These are phyloP conservation scores for Pseudogymnoascus sp. DNA, from an alignment of 2,329 filamentous ascomycete genomes.

Conservation along the genomic window DNA sequence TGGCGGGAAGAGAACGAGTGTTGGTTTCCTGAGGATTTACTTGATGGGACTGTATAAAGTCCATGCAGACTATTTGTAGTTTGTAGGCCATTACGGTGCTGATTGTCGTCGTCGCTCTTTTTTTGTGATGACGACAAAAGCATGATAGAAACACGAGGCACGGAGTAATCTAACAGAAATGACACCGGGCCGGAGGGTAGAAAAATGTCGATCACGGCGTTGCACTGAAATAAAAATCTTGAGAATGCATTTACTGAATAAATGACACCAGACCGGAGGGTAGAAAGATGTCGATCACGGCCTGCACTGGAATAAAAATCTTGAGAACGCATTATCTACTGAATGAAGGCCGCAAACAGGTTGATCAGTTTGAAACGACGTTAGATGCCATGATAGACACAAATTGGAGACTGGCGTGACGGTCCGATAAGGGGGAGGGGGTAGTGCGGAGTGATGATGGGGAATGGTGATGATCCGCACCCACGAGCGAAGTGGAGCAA, in stretches of 20 bases:
- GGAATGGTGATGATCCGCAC: not conserved
- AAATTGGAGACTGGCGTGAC: not conserved
- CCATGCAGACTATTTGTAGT: not conserved
- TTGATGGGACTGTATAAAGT: not conserved
- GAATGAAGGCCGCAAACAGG: not conserved
- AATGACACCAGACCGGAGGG: not conserved
- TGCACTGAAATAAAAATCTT: not conserved
- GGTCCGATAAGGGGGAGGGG: not conserved
- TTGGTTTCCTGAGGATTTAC: not conserved
- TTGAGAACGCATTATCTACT: not conserved
- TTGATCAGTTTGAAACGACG: not conserved
- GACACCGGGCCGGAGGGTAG: not conserved
- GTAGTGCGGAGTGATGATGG: not conserved
- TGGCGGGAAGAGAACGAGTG: not conserved
- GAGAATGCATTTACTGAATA: not conserved
- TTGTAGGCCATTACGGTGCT: not conserved
- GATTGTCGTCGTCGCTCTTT: not conserved
- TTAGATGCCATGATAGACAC: not conserved
- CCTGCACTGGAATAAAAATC: not conserved
- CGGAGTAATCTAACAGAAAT: constrained; percentile 4
- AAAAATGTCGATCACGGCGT: not conserved
- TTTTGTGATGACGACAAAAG: not conserved
- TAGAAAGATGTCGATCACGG: not conserved
- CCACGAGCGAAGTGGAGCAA: not conserved
- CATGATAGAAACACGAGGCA: not conserved